These are phyloP conservation scores for Nitzschia palea DNA, from an alignment of 108 stramenopile species.

Conservation along the genomic window DNA sequence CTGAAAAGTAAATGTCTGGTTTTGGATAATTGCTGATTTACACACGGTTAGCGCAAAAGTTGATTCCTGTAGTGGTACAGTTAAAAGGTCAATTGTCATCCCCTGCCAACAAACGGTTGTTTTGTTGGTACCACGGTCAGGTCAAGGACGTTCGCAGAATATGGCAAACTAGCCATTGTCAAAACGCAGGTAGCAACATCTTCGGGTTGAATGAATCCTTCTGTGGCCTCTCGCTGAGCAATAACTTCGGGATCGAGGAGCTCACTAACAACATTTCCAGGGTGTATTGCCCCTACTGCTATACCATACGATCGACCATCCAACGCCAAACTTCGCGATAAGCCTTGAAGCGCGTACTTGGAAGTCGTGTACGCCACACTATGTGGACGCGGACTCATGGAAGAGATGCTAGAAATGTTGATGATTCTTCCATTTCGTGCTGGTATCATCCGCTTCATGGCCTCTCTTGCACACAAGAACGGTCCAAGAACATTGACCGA, in stretches of 20 bases:
- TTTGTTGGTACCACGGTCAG: constrained; percentile 76
- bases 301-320: constrained; percentile 65
- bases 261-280: constrained; percentile 65
- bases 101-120: constrained; percentile 79
- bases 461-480: constrained; percentile 67
- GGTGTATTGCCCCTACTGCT: constrained; percentile 70
- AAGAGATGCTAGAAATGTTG: constrained; percentile 78
- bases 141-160: constrained; percentile 60
- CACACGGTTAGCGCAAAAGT: too few relatives aligned
- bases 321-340: constrained; percentile 68
- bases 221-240: constrained; percentile 17
- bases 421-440: constrained; percentile 71
- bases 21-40: too few relatives aligned
- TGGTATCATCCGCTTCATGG: constrained; percentile 64
- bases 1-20: too few relatives aligned
- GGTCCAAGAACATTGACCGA: constrained; percentile 70
- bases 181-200: constrained; percentile 72
- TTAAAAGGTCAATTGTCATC: too few relatives aligned
- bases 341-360: constrained; percentile 71
- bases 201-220: constrained; percentile 64
- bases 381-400: constrained; percentile 64
- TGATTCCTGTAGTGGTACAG: too few relatives aligned
- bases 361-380: constrained; percentile 76
- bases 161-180: constrained; percentile 76
- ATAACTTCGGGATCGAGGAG: constrained; percentile 21